Evolutionary conservation across 345 rosid species (phyloP).

Genomic region (Gossypium raimondii): DNA sequence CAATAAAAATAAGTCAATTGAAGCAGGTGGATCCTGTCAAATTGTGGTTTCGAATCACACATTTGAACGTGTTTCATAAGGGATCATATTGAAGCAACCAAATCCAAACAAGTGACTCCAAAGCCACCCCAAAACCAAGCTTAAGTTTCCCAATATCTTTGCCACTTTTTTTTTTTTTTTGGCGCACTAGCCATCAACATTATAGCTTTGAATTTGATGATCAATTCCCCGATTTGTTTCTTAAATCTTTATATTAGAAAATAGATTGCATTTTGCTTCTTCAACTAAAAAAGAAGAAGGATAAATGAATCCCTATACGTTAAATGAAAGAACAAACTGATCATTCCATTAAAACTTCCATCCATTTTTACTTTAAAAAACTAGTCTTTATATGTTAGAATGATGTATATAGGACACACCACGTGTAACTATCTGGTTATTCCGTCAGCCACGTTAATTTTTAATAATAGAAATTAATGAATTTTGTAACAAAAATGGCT

Average conservation of each 20-base stretch:
- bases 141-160: background rate
- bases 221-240: background rate
- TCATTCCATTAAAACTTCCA: no score
- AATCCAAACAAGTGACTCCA: constrained; percentile 22
- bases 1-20: constrained; percentile 15
- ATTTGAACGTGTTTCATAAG: background rate
- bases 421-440: no score
- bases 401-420: no score
- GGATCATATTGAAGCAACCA: background rate
- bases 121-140: constrained; percentile 22
- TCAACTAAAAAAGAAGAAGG: background rate
- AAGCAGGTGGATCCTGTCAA: constrained; percentile 22
- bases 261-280: background rate
- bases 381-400: no score
- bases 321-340: no score
- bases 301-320: no score
- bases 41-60: constrained; percentile 1
- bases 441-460: no score
- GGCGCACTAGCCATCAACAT: background rate
- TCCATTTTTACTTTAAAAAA: no score
- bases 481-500: fast-evolving
- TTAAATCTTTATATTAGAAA: no score
- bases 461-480: no score
- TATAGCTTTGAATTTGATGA: background rate
- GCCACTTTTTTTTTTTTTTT: background rate